Evolutionary conservation across 108 stramenopile species (phyloP).

Genomic region (Cyclotella cryptica): DNA sequence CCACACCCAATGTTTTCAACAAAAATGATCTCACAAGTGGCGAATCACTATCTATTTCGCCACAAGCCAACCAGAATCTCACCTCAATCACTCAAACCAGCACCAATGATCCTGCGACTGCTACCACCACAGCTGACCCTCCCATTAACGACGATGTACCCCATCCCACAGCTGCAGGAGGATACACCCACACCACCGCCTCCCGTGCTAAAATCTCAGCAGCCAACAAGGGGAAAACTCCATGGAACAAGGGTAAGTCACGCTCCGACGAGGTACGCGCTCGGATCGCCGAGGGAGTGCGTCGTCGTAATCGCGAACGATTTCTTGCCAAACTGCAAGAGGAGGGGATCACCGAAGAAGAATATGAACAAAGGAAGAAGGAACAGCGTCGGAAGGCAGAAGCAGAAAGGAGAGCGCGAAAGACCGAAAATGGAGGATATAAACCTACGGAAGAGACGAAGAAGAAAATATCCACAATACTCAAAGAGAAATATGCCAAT

Average conservation of each 20-base stretch:
- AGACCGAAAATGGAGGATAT: slow-evolving; percentile 85
- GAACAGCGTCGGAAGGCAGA: slow-evolving; percentile 63
- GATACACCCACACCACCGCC: slow-evolving; percentile 75
- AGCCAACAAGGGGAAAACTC: slow-evolving; percentile 88
- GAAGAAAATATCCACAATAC: slow-evolving; percentile 73
- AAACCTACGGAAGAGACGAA: slow-evolving; percentile 81
- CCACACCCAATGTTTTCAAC: not conserved
- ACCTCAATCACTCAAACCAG: not conserved
- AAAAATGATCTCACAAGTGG: not conserved
- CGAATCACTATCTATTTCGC: not conserved
- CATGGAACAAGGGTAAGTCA: slow-evolving; percentile 87
- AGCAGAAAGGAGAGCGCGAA: slow-evolving; percentile 65
- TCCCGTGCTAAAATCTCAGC: slow-evolving; percentile 83
- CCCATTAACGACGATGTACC: slow-evolving; percentile 49
- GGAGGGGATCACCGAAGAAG: slow-evolving; percentile 80
- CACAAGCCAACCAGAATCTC: not conserved
- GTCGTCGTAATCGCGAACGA: slow-evolving; percentile 68
- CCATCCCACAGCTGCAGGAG: slow-evolving; percentile 75
- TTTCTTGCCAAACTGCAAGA: slow-evolving; percentile 70
- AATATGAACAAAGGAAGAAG: slow-evolving; percentile 70
- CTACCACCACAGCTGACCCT: not conserved
- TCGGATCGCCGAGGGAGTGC: slow-evolving; percentile 81
- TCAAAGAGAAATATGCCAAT: slow-evolving; percentile 77
- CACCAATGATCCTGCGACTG: not conserved
- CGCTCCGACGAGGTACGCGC: slow-evolving; percentile 76